Percentiles rank a stretch among this genome's conserved stretches.
These are phyloP conservation scores for Clavispora asparagi DNA, from an alignment of 805 yeast species.

Conservation along the genomic window DNA sequence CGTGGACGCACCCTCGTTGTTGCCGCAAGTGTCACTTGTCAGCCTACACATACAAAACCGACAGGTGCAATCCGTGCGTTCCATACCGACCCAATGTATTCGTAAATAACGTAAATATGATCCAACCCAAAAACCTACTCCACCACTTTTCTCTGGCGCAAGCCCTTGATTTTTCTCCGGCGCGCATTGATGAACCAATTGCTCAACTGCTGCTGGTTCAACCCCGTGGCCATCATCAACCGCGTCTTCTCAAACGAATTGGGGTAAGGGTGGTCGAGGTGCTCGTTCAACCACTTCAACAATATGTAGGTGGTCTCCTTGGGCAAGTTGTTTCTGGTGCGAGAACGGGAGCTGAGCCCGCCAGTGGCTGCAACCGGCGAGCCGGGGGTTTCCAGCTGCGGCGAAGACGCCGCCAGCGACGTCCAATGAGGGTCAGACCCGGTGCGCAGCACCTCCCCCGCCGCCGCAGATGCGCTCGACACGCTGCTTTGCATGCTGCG, in stretches of 20 bases:
- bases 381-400: constrained; percentile 1
- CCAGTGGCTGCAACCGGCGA: constrained; percentile 3
- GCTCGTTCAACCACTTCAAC: constrained; percentile 68
- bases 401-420: not conserved
- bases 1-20: too few species aligned
- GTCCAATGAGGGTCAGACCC: not conserved
- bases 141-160: constrained; percentile 32
- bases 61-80: too few species aligned
- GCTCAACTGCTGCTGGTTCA: constrained; percentile 73
- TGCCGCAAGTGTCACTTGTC: too few species aligned
- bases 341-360: constrained; percentile 9
- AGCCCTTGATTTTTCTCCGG: constrained; percentile 58
- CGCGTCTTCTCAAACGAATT: constrained; percentile 71
- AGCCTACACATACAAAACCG: not conserved
- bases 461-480: not conserved
- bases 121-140: not conserved
- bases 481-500: not conserved
- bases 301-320: constrained; percentile 68
- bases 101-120: not conserved
- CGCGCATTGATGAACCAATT: constrained; percentile 90
- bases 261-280: constrained; percentile 79
- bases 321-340: constrained; percentile 68
- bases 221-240: constrained; percentile 65
- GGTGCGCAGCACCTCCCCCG: not conserved
- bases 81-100: not conserved